Evolutionary conservation across 768 basidiomycete species (phyloP).

Genomic region (Serendipita sp.): DNA sequence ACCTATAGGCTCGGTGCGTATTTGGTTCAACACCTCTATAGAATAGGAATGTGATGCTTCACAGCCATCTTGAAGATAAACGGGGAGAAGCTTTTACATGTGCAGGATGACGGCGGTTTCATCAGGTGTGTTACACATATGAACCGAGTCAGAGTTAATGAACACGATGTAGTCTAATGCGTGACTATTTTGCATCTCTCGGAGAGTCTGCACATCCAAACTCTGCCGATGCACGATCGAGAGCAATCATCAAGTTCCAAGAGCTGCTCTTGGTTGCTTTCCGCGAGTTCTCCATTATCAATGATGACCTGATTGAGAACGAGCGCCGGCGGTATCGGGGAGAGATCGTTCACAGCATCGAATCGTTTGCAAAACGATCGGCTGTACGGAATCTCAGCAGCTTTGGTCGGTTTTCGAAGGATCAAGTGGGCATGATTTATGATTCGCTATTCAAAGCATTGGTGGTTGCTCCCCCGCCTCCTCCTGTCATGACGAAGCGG

Average conservation of each 20-base stretch:
- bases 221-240: constrained; percentile 70
- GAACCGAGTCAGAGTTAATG: background rate
- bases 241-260: constrained; percentile 93
- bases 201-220: constrained; percentile 88
- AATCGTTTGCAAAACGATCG: constrained; percentile 83
- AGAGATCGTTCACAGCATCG: constrained; percentile 84
- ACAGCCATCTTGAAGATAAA: constrained; percentile 95
- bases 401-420: constrained; percentile 68
- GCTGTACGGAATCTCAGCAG: constrained; percentile 74
- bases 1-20: constrained; percentile 13
- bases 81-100: constrained; percentile 74
- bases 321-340: constrained; percentile 76
- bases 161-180: constrained; percentile 51
- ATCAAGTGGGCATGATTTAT: constrained; percentile 78
- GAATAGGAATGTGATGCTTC: background rate
- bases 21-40: background rate
- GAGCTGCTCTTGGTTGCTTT: constrained; percentile 93
- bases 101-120: constrained; percentile 95
- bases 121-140: constrained; percentile 47
- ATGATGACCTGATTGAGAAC: constrained; percentile 77
- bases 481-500: constrained; percentile 23
- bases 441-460: constrained; percentile 52
- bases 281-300: constrained; percentile 91
- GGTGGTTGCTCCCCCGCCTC: constrained; percentile 48
- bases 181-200: constrained; percentile 83